A percentile compares a stretch with the other conserved stretches of the same genome.
Conservation (phyloP, 2,329 filamentous ascomycete genomes). For the Colletotrichum sp. region DNA sequence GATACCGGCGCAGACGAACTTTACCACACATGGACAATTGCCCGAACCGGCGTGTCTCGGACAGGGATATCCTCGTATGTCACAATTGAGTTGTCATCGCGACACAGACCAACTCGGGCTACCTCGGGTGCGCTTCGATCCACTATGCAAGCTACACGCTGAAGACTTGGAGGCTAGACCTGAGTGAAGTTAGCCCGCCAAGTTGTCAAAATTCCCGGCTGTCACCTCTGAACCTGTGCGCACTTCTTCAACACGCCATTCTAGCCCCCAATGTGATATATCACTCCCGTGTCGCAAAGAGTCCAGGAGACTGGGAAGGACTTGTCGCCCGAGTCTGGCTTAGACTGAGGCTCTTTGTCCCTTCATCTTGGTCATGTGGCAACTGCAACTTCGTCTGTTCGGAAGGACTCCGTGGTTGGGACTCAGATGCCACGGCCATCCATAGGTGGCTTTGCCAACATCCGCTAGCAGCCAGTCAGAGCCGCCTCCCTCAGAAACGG, state of each 20-base stretch:
- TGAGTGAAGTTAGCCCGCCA: not conserved
- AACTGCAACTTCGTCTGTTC: not conserved
- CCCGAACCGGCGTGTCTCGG: not conserved
- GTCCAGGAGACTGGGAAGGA: not conserved
- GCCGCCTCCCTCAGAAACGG: not conserved
- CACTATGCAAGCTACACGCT: not conserved
- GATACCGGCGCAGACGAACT: not conserved
- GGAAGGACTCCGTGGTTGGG: not conserved
- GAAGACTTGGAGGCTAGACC: not conserved
- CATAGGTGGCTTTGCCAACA: not conserved
- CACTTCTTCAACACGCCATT: not conserved
- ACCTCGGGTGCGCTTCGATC: not conserved
- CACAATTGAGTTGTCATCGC: not conserved
- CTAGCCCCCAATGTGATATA: not conserved
- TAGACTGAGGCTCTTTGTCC: not conserved
- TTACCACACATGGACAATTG: slow-evolving; percentile 1
- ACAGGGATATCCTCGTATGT: slow-evolving; percentile 2
- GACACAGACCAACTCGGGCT: slow-evolving; percentile 1
- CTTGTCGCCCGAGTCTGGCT: not conserved
- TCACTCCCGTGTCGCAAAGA: not conserved
- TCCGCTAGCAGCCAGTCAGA: not conserved
- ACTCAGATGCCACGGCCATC: not conserved
- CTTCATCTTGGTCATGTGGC: not conserved
- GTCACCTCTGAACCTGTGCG: not conserved
- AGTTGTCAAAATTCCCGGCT: not conserved